These are phyloP conservation scores for Penicillium diatomitis DNA, from an alignment of 495 filamentous ascomycete genomes.

Conservation along the genomic window DNA sequence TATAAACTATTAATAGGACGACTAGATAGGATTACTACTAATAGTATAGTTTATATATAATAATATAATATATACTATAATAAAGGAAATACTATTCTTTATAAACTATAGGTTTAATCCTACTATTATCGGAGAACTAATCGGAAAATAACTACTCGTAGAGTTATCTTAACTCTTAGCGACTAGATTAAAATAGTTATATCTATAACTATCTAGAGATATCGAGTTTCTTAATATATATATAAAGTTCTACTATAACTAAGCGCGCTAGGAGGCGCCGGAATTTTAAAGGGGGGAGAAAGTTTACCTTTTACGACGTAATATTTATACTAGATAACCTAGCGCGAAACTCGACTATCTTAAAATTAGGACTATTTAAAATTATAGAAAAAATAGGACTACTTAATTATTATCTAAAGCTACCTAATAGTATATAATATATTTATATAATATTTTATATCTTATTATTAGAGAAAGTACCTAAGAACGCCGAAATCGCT, in stretches of 20 bases:
- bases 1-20: slow-evolving; percentile 6
- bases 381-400: too few species aligned
- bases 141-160: neutral
- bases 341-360: too few species aligned
- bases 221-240: slow-evolving; percentile 8
- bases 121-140: slow-evolving; percentile 5
- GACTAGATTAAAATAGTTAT: slow-evolving; percentile 4
- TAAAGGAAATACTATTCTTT: slow-evolving; percentile 1
- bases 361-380: too few species aligned
- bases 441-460: too few species aligned
- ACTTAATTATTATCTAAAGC: too few species aligned
- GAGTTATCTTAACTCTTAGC: neutral
- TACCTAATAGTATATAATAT: too few species aligned
- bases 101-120: slow-evolving; percentile 2
- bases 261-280: slow-evolving; percentile 9
- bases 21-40: slow-evolving; percentile 1
- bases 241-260: slow-evolving; percentile 11
- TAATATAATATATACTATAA: slow-evolving; percentile 3
- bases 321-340: too few species aligned
- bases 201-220: slow-evolving; percentile 10
- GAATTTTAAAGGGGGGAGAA: slow-evolving; percentile 17
- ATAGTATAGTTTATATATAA: slow-evolving; percentile 8
- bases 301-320: too few species aligned
- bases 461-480: too few species aligned
- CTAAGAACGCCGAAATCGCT: slow-evolving; percentile 1